phyloP scores from a whole-genome alignment of 192 early-diverging fungal species.

The Phycomyces blakesleeanus region DNA sequence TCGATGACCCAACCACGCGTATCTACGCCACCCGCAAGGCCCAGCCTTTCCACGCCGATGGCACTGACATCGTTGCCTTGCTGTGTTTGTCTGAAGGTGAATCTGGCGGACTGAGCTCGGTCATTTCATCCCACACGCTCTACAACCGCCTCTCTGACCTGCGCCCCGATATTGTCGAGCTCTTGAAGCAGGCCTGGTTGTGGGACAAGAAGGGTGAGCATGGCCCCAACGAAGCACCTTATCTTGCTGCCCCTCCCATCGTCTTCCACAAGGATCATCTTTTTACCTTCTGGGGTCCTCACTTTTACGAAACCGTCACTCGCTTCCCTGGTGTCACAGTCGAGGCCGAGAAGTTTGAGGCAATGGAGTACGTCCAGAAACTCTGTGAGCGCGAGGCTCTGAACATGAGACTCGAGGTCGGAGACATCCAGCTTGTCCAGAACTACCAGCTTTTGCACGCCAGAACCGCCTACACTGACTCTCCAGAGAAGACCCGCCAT shows the following conservation, averaged over 20 bases:
- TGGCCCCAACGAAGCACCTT: constrained; percentile 14
- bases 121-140: constrained; percentile 41
- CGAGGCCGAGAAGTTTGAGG: constrained; percentile 31
- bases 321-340: constrained; percentile 27
- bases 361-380: constrained; percentile 37
- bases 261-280: constrained; percentile 22
- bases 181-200: constrained; percentile 32
- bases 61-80: constrained; percentile 35
- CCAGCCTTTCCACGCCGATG: constrained; percentile 41
- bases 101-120: constrained; percentile 32
- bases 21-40: constrained; percentile 41
- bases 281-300: constrained; percentile 39
- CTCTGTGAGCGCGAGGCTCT: constrained; percentile 27
- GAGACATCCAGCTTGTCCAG: constrained; percentile 41
- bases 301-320: constrained; percentile 38
- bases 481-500: constrained; percentile 19
- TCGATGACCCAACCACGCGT: constrained; percentile 28
- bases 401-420: constrained; percentile 28
- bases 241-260: constrained; percentile 21
- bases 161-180: constrained; percentile 32
- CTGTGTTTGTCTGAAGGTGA: constrained; percentile 30
- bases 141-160: constrained; percentile 32
- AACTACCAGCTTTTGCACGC: constrained; percentile 41
- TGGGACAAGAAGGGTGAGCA: constrained; percentile 41
- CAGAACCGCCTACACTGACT: constrained; percentile 28